Base-by-base conservation (phyloP, 1,284 basidiomycete species). In the Schizophyllum amplum region DNA sequence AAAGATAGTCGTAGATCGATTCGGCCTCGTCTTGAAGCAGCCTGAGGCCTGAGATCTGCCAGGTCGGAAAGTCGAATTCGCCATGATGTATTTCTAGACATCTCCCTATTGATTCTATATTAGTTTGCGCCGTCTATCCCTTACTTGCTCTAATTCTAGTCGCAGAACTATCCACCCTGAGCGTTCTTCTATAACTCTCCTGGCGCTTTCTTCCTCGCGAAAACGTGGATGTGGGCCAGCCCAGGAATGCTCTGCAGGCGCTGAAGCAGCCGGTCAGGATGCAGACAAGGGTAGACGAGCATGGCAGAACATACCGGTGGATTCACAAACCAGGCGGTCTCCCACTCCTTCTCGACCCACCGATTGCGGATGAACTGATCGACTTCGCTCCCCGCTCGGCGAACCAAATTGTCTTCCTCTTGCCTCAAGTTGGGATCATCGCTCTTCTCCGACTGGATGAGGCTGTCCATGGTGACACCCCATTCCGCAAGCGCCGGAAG, bases 291-390 rank as follows among this genome's bases (percentile, higher is more conserved):
- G 0, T 17, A 11, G 24, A 24, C 42, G 46, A 52, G 20, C 1
- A 13, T 20, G 0, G 24, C 15, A 57, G 51, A 52, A 69, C 86
- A 69, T 65, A 90, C 89, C 49, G 85, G 86, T 50, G 90, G 89
- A 66, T 92, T 92, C 25, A 90, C 86, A 66, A 90, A 92, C 90
- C 90, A 92, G 2, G 86, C 86, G 0, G 88, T 90, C 69, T 92
- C 90, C 86, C 87, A 92, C 24, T 80, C 77, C 9, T 66, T 67
- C 64, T 87, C 86, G 15, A 64, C 64, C 90, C 90, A 92, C 53
- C 80, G 71, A 49, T 72, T 72, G 66, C 70, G 74, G 25, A 92
- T 78, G 67, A 86, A 92, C 55, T 69, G 70, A 51, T 78, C 72
- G 22, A 90, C 81, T 60, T 87, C 83, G 49, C 62, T 65, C 4